These are phyloP conservation scores for Suillus cothurnatus DNA, from an alignment of 768 basidiomycete species.

Conservation along the genomic window DNA sequence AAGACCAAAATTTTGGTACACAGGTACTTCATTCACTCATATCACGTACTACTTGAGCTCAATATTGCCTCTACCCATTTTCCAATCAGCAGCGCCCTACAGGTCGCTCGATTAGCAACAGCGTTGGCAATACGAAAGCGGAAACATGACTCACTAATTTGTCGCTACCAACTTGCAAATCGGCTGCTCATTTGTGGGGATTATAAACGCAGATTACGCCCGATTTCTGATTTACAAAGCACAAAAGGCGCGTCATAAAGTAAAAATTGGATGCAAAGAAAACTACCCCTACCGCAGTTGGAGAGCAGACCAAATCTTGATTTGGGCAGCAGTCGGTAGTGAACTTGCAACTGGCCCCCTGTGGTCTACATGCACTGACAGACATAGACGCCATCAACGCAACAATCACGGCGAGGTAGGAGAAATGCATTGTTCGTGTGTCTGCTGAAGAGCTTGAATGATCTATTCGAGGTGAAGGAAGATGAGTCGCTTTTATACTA, in stretches of 20 bases:
- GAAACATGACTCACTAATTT: not conserved
- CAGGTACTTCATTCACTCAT: not conserved
- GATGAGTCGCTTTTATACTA: not conserved
- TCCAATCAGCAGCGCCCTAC: not conserved
- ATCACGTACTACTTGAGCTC: not conserved
- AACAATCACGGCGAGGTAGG: no score
- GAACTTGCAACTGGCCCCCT: rapidly evolving
- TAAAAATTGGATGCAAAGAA: no score
- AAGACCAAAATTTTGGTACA: not conserved
- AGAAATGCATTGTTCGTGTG: not conserved
- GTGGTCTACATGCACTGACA: not conserved
- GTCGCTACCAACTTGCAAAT: not conserved
- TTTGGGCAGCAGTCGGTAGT: not conserved
- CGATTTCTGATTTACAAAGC: no score
- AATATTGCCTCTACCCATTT: not conserved
- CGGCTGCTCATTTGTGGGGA: not conserved
- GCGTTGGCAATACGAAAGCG: not conserved
- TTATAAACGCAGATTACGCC: no score
- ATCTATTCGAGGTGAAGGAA: not conserved
- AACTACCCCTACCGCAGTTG: not conserved
- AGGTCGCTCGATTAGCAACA: not conserved
- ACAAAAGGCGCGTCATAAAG: no score
- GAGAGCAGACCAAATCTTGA: not conserved
- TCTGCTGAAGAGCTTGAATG: not conserved
- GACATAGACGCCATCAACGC: no score